These are phyloP conservation scores for Apiotrichum laibachii DNA, from an alignment of 1,284 basidiomycete species.

Conservation along the genomic window DNA sequence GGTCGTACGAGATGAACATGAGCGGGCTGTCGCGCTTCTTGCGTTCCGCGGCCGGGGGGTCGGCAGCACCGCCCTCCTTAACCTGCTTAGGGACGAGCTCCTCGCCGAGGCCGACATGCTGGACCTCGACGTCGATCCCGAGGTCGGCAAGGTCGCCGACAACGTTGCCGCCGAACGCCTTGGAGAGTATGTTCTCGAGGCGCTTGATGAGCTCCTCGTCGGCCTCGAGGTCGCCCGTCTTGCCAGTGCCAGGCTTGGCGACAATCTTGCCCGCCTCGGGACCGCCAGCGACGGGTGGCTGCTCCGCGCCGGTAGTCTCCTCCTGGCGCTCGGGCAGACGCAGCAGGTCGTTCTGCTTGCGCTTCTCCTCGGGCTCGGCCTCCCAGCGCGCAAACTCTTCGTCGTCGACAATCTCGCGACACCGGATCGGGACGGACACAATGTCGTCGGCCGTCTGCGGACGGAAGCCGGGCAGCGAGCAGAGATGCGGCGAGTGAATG, in stretches of 20 bases:
- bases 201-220: slow-evolving; percentile 1
- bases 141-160: neutral
- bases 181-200: slow-evolving; percentile 3
- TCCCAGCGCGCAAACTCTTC: slow-evolving; percentile 34
- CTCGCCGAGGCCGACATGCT: neutral
- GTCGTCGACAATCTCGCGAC: slow-evolving; percentile 45
- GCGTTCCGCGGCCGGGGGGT: neutral
- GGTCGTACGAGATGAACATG: neutral
- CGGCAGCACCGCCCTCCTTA: neutral
- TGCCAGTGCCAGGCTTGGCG: neutral
- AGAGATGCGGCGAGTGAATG: slow-evolving; percentile 86
- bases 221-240: neutral
- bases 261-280: neutral
- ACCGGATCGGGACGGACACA: slow-evolving; percentile 38
- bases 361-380: neutral
- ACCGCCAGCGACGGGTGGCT: neutral
- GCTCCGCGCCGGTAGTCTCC: neutral
- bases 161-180: slow-evolving; percentile 2
- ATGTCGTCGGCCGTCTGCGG: slow-evolving; percentile 55
- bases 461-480: slow-evolving; percentile 83
- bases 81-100: slow-evolving; percentile 7
- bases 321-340: slow-evolving; percentile 4
- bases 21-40: neutral
- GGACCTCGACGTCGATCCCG: neutral
- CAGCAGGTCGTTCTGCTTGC: neutral